phyloP scores from a whole-genome alignment of 106 monocot species.

The Apostasia shenzhenica region DNA sequence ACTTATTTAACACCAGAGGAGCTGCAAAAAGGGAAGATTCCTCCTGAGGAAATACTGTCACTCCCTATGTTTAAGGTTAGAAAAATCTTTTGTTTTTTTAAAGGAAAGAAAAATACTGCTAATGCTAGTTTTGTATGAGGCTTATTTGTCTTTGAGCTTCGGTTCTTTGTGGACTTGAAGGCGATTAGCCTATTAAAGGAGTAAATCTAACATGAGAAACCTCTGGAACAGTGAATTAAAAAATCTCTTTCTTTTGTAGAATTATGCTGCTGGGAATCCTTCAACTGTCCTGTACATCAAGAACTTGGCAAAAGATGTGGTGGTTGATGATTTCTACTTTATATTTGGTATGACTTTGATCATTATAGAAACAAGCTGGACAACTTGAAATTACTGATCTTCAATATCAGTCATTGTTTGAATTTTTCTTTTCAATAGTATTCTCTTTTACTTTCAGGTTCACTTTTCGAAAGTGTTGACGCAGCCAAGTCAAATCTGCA shows the following conservation, averaged over 20 bases:
- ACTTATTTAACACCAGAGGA: constrained; percentile 60
- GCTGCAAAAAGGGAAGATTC: constrained; percentile 68
- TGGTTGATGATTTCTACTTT: constrained; percentile 87
- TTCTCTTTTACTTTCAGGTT: constrained; percentile 35
- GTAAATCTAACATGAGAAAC: no score
- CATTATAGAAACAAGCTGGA: background rate
- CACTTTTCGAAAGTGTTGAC: constrained; percentile 70
- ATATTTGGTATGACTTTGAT: constrained; percentile 70
- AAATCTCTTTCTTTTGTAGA: constrained; percentile 36
- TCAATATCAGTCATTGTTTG: constrained; percentile 1
- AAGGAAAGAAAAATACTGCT: background rate
- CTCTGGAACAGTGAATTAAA: no score
- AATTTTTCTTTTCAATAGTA: background rate
- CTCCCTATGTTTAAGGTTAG: constrained; percentile 98
- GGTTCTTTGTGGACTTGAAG: no score
- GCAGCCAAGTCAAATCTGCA: constrained; percentile 42
- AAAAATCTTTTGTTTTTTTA: background rate
- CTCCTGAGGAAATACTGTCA: constrained; percentile 81
- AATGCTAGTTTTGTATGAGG: no score
- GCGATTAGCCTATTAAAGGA: background rate
- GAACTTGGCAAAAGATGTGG: constrained; percentile 94
- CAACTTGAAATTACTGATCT: background rate
- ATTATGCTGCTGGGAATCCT: constrained; percentile 85
- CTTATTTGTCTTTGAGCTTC: no score
- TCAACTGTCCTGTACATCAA: constrained; percentile 82